A percentile compares a stretch with the other conserved stretches of the same genome.
phyloP scores from a whole-genome alignment of 1,284 basidiomycete genomes.

The Vanrija humicola region DNA sequence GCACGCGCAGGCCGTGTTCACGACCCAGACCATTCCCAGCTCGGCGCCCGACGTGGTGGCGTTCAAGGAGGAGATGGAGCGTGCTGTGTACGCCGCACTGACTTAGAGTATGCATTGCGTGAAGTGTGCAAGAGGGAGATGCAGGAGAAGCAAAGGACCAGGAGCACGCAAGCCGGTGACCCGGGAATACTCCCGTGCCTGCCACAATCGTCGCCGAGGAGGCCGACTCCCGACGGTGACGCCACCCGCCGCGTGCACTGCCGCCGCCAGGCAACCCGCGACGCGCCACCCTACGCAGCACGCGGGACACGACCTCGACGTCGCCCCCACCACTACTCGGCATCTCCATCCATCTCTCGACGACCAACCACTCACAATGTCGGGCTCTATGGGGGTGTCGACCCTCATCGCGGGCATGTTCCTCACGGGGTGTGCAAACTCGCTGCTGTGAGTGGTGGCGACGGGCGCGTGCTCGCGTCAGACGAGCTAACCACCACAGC shows the following conservation, averaged over 20 bases:
- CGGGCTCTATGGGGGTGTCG: conserved; percentile 8
- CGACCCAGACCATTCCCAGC: conserved; percentile 25
- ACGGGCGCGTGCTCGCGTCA: neutral
- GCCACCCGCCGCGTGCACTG: too few species aligned
- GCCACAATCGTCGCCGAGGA: too few species aligned
- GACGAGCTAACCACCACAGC: conserved; percentile 8
- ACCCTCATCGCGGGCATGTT: conserved; percentile 53
- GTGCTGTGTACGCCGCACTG: conserved; percentile 20
- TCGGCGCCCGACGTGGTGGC: conserved; percentile 1
- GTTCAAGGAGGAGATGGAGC: conserved; percentile 21
- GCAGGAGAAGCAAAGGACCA: too few species aligned
- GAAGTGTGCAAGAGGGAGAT: neutral
- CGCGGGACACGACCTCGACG: too few species aligned
- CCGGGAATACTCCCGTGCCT: too few species aligned
- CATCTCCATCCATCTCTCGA: neutral
- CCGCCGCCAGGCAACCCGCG: too few species aligned
- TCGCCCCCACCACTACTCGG: neutral
- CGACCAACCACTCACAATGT: neutral
- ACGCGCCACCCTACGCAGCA: too few species aligned
- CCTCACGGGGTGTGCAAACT: conserved; percentile 52
- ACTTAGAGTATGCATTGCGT: neutral
- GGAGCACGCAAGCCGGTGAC: too few species aligned
- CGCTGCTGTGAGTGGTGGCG: conserved; percentile 38
- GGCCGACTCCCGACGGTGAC: too few species aligned
- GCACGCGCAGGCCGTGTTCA: conserved; percentile 19